Evolutionary conservation across 148 eudicot species (phyloP).

Genomic region (Rheum nobile): DNA sequence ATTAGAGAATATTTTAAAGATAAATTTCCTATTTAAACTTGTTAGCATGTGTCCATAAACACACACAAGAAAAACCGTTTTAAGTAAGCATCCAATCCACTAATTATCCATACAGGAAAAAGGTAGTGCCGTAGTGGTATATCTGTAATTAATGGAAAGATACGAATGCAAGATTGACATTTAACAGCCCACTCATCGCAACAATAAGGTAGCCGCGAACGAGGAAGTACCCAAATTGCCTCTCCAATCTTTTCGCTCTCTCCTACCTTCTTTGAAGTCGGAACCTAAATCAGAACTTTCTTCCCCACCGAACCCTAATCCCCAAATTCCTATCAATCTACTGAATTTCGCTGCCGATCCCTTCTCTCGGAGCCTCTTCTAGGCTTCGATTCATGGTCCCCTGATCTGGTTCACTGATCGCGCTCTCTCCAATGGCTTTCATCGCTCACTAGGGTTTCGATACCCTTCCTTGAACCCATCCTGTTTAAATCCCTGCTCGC

Average conservation of each 20-base stretch:
- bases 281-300: background rate
- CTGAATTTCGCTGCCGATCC: background rate
- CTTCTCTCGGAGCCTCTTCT: background rate
- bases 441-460: constrained; percentile 17
- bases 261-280: background rate
- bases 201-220: background rate
- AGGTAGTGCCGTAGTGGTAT: background rate
- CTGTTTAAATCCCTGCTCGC: constrained; percentile 26
- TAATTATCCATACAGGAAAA: too few species aligned
- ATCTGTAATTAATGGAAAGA: background rate
- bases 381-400: background rate
- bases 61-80: too few species aligned
- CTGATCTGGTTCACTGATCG: background rate
- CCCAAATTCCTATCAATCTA: background rate
- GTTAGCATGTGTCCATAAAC: too few species aligned
- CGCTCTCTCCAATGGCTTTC: constrained; percentile 24
- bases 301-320: background rate
- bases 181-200: background rate
- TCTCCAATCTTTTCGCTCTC: background rate
- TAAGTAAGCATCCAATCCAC: too few species aligned
- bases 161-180: background rate
- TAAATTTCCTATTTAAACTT: too few species aligned
- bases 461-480: constrained; percentile 9
- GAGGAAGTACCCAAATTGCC: background rate
- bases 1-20: too few species aligned